Evolutionary conservation across 2,329 filamentous ascomycete genomes (phyloP), one percentile per base, ranked within the genome.

Genomic region (Trichoderma gracile): DNA sequence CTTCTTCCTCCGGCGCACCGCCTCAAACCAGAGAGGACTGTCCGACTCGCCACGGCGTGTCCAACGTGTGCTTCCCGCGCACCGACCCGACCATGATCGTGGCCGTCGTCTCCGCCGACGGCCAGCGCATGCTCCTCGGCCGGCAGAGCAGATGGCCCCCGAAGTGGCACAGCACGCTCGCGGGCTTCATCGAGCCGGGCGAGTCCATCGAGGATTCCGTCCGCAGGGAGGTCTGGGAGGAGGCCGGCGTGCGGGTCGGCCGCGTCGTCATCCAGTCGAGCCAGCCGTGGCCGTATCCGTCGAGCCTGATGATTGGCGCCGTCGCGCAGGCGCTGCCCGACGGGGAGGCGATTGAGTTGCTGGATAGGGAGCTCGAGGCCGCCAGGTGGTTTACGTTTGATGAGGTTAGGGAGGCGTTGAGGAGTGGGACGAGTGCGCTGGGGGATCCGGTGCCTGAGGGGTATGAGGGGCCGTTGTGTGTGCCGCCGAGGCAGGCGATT

Each of bases 61-160:
- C 93, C 38, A 99, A 99, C 78, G 83, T 97, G 60, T 89, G 85
- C 73, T 98, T 97, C 81, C 94, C 94, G 3, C 87, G 93, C 57
- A 97, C 94, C 2, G 93, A 97, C 71, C 93, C 93, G 1, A 96
- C 92, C 30, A 93, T 98, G 75, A 99, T 99, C 78, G 93, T 96
- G 79, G 94, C 93, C 0, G 89, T 97, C 12, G 86, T 98, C 38
- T 96, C 90, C 60, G 82, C 88, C 57, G 91, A 96, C 70, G 90
- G 90, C 56, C 84, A 88, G 69, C 86, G 87, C 67, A 79, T 97
- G 45, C 85, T 99, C 8, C 88, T 99, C 0, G 95, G 95, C 43
- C 88, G 95, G 15, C 87, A 91, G 73, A 91, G 90, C 77, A 85
- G 91, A 60, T 99, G 89, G 84, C 95, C 95, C 1, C 82, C 85